These are phyloP conservation scores for Aureobasidium musti DNA, from an alignment of 2,329 filamentous ascomycete genomes.

Conservation along the genomic window DNA sequence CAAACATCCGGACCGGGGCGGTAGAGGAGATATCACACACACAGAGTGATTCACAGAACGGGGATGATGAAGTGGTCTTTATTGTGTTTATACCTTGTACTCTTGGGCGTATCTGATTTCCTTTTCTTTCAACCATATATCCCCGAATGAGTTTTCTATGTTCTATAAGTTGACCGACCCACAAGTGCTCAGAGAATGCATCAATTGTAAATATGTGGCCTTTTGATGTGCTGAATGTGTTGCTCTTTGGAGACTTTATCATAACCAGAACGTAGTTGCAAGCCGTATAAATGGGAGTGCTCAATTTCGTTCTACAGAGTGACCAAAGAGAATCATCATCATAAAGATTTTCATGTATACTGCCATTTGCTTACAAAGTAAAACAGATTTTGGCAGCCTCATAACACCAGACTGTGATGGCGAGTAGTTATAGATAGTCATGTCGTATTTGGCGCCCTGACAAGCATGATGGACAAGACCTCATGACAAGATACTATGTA, in stretches of 20 bases:
- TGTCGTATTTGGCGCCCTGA: too few relatives aligned
- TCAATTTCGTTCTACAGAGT: neutral
- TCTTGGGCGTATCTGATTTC: conserved; percentile 31
- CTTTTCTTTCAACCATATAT: conserved; percentile 22
- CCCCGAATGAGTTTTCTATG: conserved; percentile 22
- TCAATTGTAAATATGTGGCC: too few relatives aligned
- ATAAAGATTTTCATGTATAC: too few relatives aligned
- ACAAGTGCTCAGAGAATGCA: neutral
- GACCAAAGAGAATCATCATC: neutral
- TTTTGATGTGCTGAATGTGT: neutral
- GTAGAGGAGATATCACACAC: conserved; percentile 17
- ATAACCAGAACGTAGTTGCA: neutral
- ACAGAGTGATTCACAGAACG: conserved; percentile 25
- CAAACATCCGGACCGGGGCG: conserved; percentile 19
- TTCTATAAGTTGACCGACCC: conserved; percentile 4
- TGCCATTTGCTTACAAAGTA: too few relatives aligned
- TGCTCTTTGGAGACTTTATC: too few relatives aligned
- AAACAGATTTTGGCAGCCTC: too few relatives aligned
- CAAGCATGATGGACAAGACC: too few relatives aligned
- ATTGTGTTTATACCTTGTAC: conserved; percentile 32
- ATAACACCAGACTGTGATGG: too few relatives aligned
- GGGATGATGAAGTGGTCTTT: conserved; percentile 20
- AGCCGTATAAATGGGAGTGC: neutral
- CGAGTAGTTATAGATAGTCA: too few relatives aligned
- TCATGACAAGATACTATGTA: too few relatives aligned